Conservation (phyloP, 2,329 filamentous ascomycete genomes). For the Verticillium longisporum region DNA sequence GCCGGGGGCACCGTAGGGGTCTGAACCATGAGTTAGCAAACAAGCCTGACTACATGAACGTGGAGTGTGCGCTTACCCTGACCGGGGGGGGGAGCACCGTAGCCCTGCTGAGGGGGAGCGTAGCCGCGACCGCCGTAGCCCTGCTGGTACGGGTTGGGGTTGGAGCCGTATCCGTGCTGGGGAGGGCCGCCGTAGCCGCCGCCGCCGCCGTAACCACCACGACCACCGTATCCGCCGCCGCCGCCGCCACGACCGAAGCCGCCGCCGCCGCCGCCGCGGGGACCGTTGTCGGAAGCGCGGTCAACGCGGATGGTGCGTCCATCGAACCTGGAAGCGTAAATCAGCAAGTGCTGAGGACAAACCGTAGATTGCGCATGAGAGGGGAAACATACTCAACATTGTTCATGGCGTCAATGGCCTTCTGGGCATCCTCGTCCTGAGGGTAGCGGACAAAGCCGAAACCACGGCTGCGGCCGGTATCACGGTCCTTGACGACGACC, state of each 20-base stretch:
- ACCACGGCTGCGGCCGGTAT: constrained; percentile 91
- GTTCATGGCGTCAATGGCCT: constrained; percentile 74
- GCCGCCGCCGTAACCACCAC: constrained; percentile 24
- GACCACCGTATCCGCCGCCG: constrained; percentile 26
- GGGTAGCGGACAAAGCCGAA: constrained; percentile 94
- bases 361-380: not conserved
- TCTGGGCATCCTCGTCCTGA: constrained; percentile 67
- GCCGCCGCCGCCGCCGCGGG: constrained; percentile 51
- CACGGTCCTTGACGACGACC: constrained; percentile 97
- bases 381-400: constrained; percentile 68
- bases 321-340: constrained; percentile 63
- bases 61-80: constrained; percentile 13
- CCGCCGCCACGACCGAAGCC: constrained; percentile 31
- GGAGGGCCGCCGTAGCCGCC: constrained; percentile 18
- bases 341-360: not conserved
- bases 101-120: constrained; percentile 28
- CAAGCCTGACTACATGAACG: not conserved
- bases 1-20: constrained; percentile 2
- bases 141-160: constrained; percentile 29
- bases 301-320: constrained; percentile 92
- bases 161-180: constrained; percentile 25
- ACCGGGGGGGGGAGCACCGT: constrained; percentile 28
- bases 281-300: constrained; percentile 78
- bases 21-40: not conserved
- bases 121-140: constrained; percentile 40